Conservation (phyloP, 2,329 filamentous ascomycete genomes). For the Thelonectria blattea region DNA sequence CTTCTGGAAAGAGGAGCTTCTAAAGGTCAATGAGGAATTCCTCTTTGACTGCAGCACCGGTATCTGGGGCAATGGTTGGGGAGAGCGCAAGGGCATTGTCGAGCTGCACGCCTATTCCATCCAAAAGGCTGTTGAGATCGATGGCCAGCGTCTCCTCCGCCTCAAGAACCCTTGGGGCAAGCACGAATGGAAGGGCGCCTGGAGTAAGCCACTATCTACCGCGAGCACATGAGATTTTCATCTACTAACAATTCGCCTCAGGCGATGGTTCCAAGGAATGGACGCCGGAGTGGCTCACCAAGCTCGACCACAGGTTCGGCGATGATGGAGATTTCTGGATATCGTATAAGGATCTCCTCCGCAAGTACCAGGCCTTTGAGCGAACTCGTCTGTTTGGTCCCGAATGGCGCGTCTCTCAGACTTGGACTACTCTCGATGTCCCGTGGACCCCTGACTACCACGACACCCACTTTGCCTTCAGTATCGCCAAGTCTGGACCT, state of each 20-base stretch:
- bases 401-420: constrained; percentile 58
- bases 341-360: constrained; percentile 63
- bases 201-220: constrained; percentile 54
- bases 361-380: constrained; percentile 64
- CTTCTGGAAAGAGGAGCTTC: constrained; percentile 81
- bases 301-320: constrained; percentile 75
- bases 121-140: constrained; percentile 62
- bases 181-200: constrained; percentile 80
- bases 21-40: constrained; percentile 80
- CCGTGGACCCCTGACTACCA: constrained; percentile 63
- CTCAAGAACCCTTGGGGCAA: constrained; percentile 82
- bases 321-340: constrained; percentile 75
- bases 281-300: constrained; percentile 79
- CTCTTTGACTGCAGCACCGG: constrained; percentile 68
- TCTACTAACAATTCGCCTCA: constrained; percentile 31
- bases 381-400: constrained; percentile 62
- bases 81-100: constrained; percentile 61
- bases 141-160: constrained; percentile 66
- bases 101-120: constrained; percentile 68
- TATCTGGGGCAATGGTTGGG: constrained; percentile 39
- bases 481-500: constrained; percentile 53
- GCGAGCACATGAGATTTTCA: background rate
- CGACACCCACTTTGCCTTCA: constrained; percentile 59
- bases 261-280: constrained; percentile 82
- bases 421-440: constrained; percentile 59